Conservation (phyloP, 2,329 filamentous ascomycete genomes). For the Fusarium zealandicum region DNA sequence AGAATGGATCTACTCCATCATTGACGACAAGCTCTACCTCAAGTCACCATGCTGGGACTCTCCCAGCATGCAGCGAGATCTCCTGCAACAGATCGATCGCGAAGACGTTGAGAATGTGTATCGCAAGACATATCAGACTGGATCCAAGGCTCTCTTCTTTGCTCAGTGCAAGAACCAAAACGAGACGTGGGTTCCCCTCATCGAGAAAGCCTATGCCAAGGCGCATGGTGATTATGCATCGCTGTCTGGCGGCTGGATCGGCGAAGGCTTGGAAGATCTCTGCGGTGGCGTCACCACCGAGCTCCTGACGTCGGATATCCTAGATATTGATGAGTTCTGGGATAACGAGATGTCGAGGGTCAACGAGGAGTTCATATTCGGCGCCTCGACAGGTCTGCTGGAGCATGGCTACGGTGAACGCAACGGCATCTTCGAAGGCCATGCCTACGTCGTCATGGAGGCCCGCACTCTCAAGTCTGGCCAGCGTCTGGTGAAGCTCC, state of each 20-base stretch:
- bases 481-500: slow-evolving; percentile 63
- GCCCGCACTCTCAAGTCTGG: slow-evolving; percentile 60
- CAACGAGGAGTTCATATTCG: slow-evolving; percentile 81
- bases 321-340: slow-evolving; percentile 86
- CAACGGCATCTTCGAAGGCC: slow-evolving; percentile 64
- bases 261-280: slow-evolving; percentile 65
- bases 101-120: slow-evolving; percentile 77
- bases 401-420: slow-evolving; percentile 68
- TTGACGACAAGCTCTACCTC: slow-evolving; percentile 89
- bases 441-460: slow-evolving; percentile 68
- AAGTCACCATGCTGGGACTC: slow-evolving; percentile 85
- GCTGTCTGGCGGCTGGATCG: slow-evolving; percentile 75
- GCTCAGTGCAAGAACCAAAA: slow-evolving; percentile 77
- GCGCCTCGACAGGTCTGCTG: slow-evolving; percentile 71
- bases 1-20: slow-evolving; percentile 90
- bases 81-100: slow-evolving; percentile 78
- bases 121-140: slow-evolving; percentile 74
- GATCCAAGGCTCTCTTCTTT: slow-evolving; percentile 80
- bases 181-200: slow-evolving; percentile 81
- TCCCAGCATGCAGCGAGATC: slow-evolving; percentile 74
- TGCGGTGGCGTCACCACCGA: slow-evolving; percentile 75
- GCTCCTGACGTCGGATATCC: slow-evolving; percentile 72
- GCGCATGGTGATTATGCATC: slow-evolving; percentile 80
- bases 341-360: slow-evolving; percentile 79
- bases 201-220: slow-evolving; percentile 87